Evolutionary conservation across 2,329 filamentous ascomycete genomes (phyloP).

Genomic region (Cyanodermella asteris): DNA sequence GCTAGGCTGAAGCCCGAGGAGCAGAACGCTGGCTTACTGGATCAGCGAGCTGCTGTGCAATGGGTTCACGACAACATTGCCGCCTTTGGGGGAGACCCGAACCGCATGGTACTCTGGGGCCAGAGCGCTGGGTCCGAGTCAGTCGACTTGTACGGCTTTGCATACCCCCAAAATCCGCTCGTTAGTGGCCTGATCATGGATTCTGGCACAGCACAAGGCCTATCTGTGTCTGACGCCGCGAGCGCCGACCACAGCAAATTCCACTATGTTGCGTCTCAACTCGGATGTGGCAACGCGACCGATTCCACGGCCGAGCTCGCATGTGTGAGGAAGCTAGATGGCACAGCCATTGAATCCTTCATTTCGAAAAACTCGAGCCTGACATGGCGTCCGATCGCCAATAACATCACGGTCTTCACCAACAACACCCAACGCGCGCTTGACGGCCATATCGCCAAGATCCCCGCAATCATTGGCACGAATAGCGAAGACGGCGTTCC

Average conservation of each 20-base stretch:
- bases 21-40: constrained; percentile 6
- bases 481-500: constrained; percentile 1
- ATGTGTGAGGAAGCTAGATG: constrained; percentile 12
- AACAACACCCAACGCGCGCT: constrained; percentile 10
- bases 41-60: constrained; percentile 10
- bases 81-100: constrained; percentile 20
- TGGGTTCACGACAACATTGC: constrained; percentile 20
- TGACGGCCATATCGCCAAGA: constrained; percentile 7
- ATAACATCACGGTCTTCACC: constrained; percentile 12
- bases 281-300: constrained; percentile 11
- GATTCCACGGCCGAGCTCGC: constrained; percentile 10
- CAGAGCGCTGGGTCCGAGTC: constrained; percentile 11
- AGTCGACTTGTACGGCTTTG: constrained; percentile 10
- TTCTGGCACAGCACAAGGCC: constrained; percentile 1
- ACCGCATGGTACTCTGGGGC: constrained; percentile 15
- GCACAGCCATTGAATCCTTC: constrained; percentile 11
- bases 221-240: constrained; percentile 4
- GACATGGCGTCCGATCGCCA: constrained; percentile 9
- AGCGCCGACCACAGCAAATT: constrained; percentile 11
- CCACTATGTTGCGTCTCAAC: constrained; percentile 11
- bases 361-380: constrained; percentile 10
- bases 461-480: constrained; percentile 7
- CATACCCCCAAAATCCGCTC: constrained; percentile 11
- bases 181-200: constrained; percentile 8
- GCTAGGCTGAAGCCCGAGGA: constrained; percentile 11